A percentile compares a stretch with the other conserved stretches of the same genome.
These are phyloP conservation scores for Mucor racemosus DNA, from an alignment of 371 early-diverging fungal genomes.

Conservation along the genomic window DNA sequence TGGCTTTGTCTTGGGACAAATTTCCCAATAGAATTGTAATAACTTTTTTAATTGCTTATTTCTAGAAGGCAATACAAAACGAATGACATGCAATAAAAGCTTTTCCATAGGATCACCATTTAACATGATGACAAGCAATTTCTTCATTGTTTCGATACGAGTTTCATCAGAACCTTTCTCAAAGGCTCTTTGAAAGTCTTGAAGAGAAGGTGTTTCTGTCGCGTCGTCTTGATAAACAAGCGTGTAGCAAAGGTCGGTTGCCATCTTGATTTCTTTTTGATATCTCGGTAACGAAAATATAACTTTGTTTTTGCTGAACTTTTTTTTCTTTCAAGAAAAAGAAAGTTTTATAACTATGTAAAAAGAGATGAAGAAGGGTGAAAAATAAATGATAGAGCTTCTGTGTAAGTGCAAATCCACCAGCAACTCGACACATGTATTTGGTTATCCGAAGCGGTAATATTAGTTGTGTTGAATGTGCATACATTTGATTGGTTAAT, in stretches of 20 bases:
- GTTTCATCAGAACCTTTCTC: constrained; percentile 92
- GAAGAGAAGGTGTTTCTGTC: constrained; percentile 64
- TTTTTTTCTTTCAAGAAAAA: background rate
- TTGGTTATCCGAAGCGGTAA: constrained; percentile 1
- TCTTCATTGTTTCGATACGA: constrained; percentile 93
- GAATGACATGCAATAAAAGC: constrained; percentile 96
- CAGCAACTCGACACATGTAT: constrained; percentile 1
- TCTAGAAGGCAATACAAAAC: constrained; percentile 91
- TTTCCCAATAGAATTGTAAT: constrained; percentile 95
- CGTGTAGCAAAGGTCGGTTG: constrained; percentile 70
- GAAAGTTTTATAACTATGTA: background rate
- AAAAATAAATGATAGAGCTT: background rate
- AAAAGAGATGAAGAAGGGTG: background rate
- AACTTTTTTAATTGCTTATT: constrained; percentile 96
- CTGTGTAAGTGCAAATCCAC: background rate
- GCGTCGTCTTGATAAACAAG: constrained; percentile 73
- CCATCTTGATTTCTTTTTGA: constrained; percentile 25
- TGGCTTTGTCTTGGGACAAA: constrained; percentile 89
- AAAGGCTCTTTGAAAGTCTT: constrained; percentile 78
- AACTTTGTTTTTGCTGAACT: background rate
- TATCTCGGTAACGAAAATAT: background rate
- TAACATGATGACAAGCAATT: constrained; percentile 85
- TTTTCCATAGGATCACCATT: constrained; percentile 92
- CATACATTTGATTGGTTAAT: constrained; percentile 5
- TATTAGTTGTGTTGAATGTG: constrained; percentile 3